phyloP scores from a whole-genome alignment of 148 eudicot species.

The Rhododendron simsii region DNA sequence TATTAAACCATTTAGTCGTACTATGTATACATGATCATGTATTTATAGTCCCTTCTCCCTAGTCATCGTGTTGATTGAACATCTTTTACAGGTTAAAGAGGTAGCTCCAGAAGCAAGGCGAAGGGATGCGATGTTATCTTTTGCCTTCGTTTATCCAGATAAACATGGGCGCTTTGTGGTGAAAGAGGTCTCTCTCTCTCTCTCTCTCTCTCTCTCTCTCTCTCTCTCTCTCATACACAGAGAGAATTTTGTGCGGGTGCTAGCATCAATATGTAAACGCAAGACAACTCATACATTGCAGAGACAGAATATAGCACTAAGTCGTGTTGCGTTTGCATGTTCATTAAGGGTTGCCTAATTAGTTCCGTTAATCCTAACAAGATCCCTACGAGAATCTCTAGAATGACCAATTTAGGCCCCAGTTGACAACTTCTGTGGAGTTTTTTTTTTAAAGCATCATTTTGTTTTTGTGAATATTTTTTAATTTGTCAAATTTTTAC shows the following conservation, averaged over 20 bases:
- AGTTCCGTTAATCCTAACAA: background rate
- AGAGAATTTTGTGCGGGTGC: background rate
- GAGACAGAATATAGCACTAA: no score
- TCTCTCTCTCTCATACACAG: background rate
- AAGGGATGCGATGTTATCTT: conserved; percentile 59
- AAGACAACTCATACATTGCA: background rate
- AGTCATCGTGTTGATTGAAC: background rate
- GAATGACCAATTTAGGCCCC: background rate
- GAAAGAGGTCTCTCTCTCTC: conserved; percentile 40
- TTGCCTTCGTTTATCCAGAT: conserved; percentile 79
- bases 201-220: background rate
- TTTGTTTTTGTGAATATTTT: background rate
- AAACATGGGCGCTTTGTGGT: conserved; percentile 55
- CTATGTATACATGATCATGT: background rate
- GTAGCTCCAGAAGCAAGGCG: conserved; percentile 76
- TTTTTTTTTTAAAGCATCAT: background rate
- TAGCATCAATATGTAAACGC: background rate
- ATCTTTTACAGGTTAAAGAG: conserved; percentile 67
- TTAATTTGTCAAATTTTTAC: background rate
- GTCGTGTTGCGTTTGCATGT: background rate
- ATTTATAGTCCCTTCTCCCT: background rate
- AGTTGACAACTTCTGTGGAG: background rate
- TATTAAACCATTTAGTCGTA: background rate
- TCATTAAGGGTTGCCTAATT: background rate
- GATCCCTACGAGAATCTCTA: background rate